Base-by-base conservation (phyloP, 495 filamentous ascomycete species). In the Bathelium albidoporum region DNA sequence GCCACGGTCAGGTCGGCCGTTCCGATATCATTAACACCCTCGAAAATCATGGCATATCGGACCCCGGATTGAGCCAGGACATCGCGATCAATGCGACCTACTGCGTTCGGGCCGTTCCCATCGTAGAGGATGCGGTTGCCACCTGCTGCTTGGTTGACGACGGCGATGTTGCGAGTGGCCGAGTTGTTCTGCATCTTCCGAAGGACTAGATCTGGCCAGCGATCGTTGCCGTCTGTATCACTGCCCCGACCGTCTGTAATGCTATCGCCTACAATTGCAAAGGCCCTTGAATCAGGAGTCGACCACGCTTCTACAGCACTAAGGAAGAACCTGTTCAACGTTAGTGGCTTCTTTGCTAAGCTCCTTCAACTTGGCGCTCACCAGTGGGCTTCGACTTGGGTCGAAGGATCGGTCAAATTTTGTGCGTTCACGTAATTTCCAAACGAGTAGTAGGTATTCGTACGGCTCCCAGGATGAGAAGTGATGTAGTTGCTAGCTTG, bases 21-120 rank as follows among this genome's bases (percentile, higher is more conserved):
- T 31, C 86, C 85, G 53, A 88, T 87, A 70, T 90, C 88, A 71
- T 90, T 91, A 24, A 89, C 85, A 22, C 87, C 87, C 73, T 87
- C 82, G 72, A 90, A 90, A 36, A 90, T 79, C 73, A 90, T 79
- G 32, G 80, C 82, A 67, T 84, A 88, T 65, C 76, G 76, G 7
- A 85, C 80, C 10, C 81, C 81, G 0, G 80, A 74, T 10, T 82
- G 79, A 0, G 77, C 68, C 16, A 90, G 73, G 3, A 85, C 78
- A 69, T 90, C 87, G 16, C 87, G 78, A 68, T 87, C 83, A 65
- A 88, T 77, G 0, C 87, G 81, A 58, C 75, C 73, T 36, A 87
- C 70, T 0, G 85, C 78, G 24, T 81, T 82, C 2, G 87, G 86
- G 5, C 87, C 87, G 0, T 85, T 76, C 2, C 86, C 82, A 62